These are phyloP conservation scores for Puccinellia tenuiflora DNA, from an alignment of 176 grass and related monocot genomes.

Conservation along the genomic window DNA sequence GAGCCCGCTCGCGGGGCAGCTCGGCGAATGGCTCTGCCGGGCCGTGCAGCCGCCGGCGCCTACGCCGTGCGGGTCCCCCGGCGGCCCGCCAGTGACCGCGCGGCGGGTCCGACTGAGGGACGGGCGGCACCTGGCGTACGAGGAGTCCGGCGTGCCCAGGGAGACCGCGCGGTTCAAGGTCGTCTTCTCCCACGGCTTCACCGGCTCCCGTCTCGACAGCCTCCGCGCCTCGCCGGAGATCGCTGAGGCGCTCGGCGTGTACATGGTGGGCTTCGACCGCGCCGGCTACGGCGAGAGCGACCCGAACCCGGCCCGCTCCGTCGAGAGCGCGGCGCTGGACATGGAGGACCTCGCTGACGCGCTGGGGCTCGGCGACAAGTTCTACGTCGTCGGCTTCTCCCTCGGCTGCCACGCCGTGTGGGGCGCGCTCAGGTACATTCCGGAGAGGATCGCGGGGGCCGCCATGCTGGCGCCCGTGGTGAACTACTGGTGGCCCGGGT, in stretches of 20 bases:
- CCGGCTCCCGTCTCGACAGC: slow-evolving; percentile 45
- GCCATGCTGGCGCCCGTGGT: slow-evolving; percentile 62
- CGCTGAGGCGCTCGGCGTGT: slow-evolving; percentile 56
- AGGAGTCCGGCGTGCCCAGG: slow-evolving; percentile 56
- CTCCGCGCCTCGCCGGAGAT: slow-evolving; percentile 44
- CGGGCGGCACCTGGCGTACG: slow-evolving; percentile 62
- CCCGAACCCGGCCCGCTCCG: slow-evolving; percentile 47
- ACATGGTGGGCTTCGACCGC: slow-evolving; percentile 75
- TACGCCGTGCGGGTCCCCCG: slow-evolving; percentile 54
- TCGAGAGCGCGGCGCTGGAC: slow-evolving; percentile 52
- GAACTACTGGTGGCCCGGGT: slow-evolving; percentile 82
- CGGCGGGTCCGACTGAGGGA: slow-evolving; percentile 45
- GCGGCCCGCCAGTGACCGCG: slow-evolving; percentile 67
- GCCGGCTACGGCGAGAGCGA: slow-evolving; percentile 72
- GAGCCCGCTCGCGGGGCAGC: slow-evolving; percentile 25
- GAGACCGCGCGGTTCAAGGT: slow-evolving; percentile 51
- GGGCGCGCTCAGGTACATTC: slow-evolving; percentile 55
- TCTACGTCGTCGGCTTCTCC: slow-evolving; percentile 55
- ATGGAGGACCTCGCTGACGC: slow-evolving; percentile 58
- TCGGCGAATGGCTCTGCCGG: slow-evolving; percentile 39
- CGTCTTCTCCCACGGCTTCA: slow-evolving; percentile 66
- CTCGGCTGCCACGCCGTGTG: slow-evolving; percentile 66
- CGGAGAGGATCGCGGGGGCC: slow-evolving; percentile 48
- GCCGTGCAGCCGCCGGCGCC: slow-evolving; percentile 47
- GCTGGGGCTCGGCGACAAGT: slow-evolving; percentile 43